Evolutionary conservation across 2,329 filamentous ascomycete genomes (phyloP), one percentile per base, ranked within the genome.

Genomic region (Aspergillus sp.): DNA sequence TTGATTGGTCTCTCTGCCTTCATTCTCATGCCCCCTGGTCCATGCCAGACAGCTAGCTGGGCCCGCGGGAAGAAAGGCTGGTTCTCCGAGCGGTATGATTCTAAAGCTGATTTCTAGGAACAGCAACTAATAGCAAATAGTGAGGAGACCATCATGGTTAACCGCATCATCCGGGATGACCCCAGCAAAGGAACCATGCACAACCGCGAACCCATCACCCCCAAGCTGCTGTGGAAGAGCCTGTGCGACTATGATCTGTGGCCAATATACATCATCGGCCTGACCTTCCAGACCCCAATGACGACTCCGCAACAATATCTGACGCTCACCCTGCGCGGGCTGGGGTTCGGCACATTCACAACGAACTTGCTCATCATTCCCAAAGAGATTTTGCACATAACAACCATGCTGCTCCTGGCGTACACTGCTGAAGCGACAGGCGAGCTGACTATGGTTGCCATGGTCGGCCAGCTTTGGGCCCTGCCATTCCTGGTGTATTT

Each of bases 131-230:
- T 8, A 11, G 23, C 3, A 19, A 12, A 7, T 17, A 55, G 52
- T 2, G 85, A 90, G 66, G 87, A 90, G 65, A 82, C 84, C 54
- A 89, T 90, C 66, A 85, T 90, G 82, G 81, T 88, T 17, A 90
- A 89, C 67, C 81, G 82, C n/a, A 78, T 87, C 21, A 71, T 84
- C 9, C 76, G 82, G 7, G 82, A 84, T 54, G 82, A 84, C 45
- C 81, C 82, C 0, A 79, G 77, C 50, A 86, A 86, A 62, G 82
- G 82, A n/a, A 79, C 78, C 59, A 86, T 86, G 84, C 82, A 86
- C 68, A 86, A 86, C 62, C 76, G 83, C 3, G 81, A 86, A 65
- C 81, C 80, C 0, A 69, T 86, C 3, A 79, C 75, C 0, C 69
- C 74, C 0, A 68, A 63, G 27, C 77, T 82, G 68, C 72, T 85